Base-by-base conservation (phyloP, 257 asterid genomes). In the Rehmannia glutinosa region DNA sequence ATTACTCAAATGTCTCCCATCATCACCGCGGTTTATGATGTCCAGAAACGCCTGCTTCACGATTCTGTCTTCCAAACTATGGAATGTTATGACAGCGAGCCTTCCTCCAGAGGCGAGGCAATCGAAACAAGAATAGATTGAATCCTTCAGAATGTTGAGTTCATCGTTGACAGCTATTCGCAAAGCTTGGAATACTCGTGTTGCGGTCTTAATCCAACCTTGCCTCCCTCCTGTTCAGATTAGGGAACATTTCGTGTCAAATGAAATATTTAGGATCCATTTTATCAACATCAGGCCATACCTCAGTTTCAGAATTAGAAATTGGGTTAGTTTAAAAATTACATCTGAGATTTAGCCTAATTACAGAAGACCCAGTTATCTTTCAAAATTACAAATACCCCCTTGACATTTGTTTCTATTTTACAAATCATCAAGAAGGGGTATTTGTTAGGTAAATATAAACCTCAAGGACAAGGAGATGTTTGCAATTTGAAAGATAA, bases 141-240 rank as follows among this genome's bases (percentile, higher is more conserved):
- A 87, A 69, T 78, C 86, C 66, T 87, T 83, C 46, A 91, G 77
- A 5, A 86, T 91, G 69, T 65, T 86, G 45, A 94, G 97, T 80
- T 94, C 97, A 63, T 93, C 97, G 33, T 93, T 90, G 13, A 93
- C 99, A 43, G 97, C 97, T 83, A 93, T 93, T 62, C 99, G 69
- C 49, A 93, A 73, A 36, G 96, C 99, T 74, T 93, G 99, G 67
- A 93, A 93, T 15, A 94, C 97, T 43, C 99, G 81, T 70, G 89
- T 86, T 2, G 99, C 97, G 1, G 97, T 94, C 84, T 94, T 94
- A 20, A 94, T 94, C 99, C 99, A 94, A 56, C 99, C 99, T 70
- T 94, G 97, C 75, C 97, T 88, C 19, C 96, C 95, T 77, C 96
- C 96, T 90, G 90, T 50, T 49, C 59, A 25, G 30, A 35, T 67